Base-by-base conservation (phyloP, 78 protist species). In the Dictyostelium purpureum region DNA sequence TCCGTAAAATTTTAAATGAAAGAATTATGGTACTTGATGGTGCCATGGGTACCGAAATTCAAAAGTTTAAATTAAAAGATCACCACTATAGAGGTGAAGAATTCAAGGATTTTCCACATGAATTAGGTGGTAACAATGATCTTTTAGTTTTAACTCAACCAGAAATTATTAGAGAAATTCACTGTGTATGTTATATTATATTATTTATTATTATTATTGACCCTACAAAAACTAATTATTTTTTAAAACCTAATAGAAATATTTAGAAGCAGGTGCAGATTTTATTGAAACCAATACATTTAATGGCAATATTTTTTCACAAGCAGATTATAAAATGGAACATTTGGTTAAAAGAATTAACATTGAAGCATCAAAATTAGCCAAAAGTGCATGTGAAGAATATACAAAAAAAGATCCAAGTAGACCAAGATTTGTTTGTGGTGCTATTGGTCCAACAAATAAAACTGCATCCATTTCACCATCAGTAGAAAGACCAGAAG, bases 401-500 rank as follows among this genome's bases (percentile, higher is more conserved):
- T 66, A 63, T 38, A 87, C 78, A 18, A 52, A 37, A 21, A 54
- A 38, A 2, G 96, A 93, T 82, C 96, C 96, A 66, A 19, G 51
- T n/a, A 51, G 33, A 26, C 97, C 96, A 52, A 74, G 98, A 57
- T 96, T 82, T 56, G 99, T 98, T 18, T 98, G 98, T 21, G 99
- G 99, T 77, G 99, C 99, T 4, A 38, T 99, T 28, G 99, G 99
- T 11, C 99, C 99, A 28, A 98, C 99, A 56, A 97, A 97, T 73
- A 77, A 96, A 38, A 98, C 99, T 14, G 97, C 96, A 28, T 98
- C 99, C 35, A 97, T 98, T 63, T 96, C 98, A 33, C 99, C 99
- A 19, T 88, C 96, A 0, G 99, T 98, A 7, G 99, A 98, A 70
- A 33, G 97, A 40, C 99, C 99, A 28, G 98, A 89, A 16, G 90